Percentiles rank a stretch among this genome's conserved stretches.
These are phyloP conservation scores for Dorcoceras hygrometricum DNA, from an alignment of 257 asterid species.

Conservation along the genomic window DNA sequence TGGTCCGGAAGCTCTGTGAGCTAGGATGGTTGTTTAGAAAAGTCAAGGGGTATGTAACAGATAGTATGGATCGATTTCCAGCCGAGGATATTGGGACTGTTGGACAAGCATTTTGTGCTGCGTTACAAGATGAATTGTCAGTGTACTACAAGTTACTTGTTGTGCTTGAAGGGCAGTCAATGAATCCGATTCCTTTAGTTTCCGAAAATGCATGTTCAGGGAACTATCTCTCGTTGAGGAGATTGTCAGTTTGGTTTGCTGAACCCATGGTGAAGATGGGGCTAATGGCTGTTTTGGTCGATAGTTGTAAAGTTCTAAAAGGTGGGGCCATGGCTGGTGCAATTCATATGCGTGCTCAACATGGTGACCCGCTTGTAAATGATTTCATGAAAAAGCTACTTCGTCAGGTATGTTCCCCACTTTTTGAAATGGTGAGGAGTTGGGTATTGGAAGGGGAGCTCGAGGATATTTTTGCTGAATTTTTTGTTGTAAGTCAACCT, in stretches of 20 bases:
- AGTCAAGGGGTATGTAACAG: conserved; percentile 66
- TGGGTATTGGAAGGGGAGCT: conserved; percentile 99
- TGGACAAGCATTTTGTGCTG: conserved; percentile 98
- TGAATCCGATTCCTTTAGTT: conserved; percentile 91
- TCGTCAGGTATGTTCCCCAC: conserved; percentile 93
- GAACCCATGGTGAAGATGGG: conserved; percentile 98
- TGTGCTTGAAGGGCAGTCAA: conserved; percentile 90
- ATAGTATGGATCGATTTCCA: conserved; percentile 68
- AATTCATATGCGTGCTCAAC: conserved; percentile 94
- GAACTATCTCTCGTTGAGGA: conserved; percentile 81
- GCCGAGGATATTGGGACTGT: conserved; percentile 93
- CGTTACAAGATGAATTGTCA: conserved; percentile 87
- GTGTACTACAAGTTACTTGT: conserved; percentile 84
- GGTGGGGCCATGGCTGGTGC: conserved; percentile 99
- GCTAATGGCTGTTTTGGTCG: conserved; percentile 96
- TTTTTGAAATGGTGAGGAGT: conserved; percentile 98
- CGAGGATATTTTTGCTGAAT: conserved; percentile 87
- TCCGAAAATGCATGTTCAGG: conserved; percentile 63
- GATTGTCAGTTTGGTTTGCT: conserved; percentile 90
- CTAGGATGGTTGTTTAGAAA: conserved; percentile 94
- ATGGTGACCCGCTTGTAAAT: conserved; percentile 94
- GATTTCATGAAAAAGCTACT: conserved; percentile 88
- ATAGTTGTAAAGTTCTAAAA: conserved; percentile 82
- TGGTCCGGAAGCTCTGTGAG: conserved; percentile 84
- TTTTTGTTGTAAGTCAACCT: conserved; percentile 84